Percentiles rank a stretch among this genome's conserved stretches.
phyloP scores from a whole-genome alignment of 768 basidiomycete genomes.

The Boletus edulis region DNA sequence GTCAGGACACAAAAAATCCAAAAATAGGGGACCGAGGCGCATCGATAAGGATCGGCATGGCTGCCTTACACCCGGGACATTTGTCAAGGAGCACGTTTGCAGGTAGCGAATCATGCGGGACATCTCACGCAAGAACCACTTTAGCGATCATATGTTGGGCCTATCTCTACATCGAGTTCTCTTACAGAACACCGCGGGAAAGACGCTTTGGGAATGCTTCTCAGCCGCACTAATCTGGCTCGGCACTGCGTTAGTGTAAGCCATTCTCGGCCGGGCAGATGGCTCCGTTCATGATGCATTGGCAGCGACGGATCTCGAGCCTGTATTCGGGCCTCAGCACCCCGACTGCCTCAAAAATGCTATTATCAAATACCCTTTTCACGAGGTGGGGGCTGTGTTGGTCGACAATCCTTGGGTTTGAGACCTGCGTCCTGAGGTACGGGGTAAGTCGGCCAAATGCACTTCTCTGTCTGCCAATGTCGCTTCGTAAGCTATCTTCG shows the following conservation, averaged over 20 bases:
- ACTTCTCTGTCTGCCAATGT: constrained; percentile 9
- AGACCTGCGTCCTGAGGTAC: neutral
- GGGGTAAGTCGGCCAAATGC: constrained; percentile 4
- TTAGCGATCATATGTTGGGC: constrained; percentile 19
- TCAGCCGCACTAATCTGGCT: constrained; percentile 26
- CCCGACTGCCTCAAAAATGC: constrained; percentile 14
- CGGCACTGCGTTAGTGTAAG: constrained; percentile 18
- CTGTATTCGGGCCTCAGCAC: constrained; percentile 20
- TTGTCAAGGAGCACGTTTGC: constrained; percentile 7
- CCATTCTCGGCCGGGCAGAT: constrained; percentile 18
- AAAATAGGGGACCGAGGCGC: constrained; percentile 21
- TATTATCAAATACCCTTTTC: constrained; percentile 20
- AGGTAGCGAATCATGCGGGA: constrained; percentile 16
- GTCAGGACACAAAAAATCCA: constrained; percentile 3
- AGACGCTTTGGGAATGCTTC: constrained; percentile 15
- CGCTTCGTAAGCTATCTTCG: constrained; percentile 19
- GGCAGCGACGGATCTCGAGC: constrained; percentile 21
- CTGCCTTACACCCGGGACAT: constrained; percentile 8
- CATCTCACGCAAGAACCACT: constrained; percentile 16
- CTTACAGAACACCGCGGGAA: constrained; percentile 1
- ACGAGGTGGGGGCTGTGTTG: constrained; percentile 10
- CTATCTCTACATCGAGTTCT: constrained; percentile 9
- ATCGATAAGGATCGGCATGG: constrained; percentile 31
- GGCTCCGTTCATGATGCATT: constrained; percentile 10
- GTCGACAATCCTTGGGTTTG: constrained; percentile 13